Percentiles rank a stretch among this genome's conserved stretches.
Evolutionary conservation across 805 yeast species (phyloP).

Genomic region (Pichia cephalocereana): DNA sequence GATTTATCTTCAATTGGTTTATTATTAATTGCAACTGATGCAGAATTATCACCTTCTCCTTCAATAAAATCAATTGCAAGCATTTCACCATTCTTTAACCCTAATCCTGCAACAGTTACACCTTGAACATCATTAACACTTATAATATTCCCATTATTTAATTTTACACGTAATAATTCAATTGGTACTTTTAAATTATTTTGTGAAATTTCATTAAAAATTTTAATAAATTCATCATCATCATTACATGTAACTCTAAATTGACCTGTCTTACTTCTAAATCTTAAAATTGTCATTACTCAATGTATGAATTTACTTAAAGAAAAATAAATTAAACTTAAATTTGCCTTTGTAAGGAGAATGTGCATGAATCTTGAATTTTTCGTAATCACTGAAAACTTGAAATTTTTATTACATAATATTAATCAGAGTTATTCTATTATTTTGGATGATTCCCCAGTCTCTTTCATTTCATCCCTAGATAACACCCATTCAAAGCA

Average conservation of each 20-base stretch:
- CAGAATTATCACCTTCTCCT: background rate
- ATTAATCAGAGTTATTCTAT: too few relatives aligned
- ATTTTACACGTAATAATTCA: conserved; percentile 1
- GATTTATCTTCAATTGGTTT: background rate
- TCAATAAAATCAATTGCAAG: conserved; percentile 32
- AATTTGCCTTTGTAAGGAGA: background rate
- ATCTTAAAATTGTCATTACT: conserved; percentile 31
- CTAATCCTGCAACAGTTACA: conserved; percentile 31
- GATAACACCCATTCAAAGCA: too few relatives aligned
- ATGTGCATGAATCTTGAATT: too few relatives aligned
- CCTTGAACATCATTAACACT: too few relatives aligned
- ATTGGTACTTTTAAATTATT: background rate
- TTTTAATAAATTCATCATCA: background rate
- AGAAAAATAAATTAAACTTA: too few relatives aligned
- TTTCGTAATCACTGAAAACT: too few relatives aligned
- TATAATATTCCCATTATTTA: conserved; percentile 6
- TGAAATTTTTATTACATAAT: too few relatives aligned
- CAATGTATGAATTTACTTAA: too few relatives aligned
- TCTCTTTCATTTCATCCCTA: too few relatives aligned
- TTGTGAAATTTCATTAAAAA: background rate
- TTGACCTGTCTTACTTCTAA: conserved; percentile 79
- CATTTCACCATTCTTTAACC: conserved; percentile 55
- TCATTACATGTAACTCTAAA: conserved; percentile 38
- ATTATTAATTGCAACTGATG: background rate
- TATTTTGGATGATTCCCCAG: too few relatives aligned